These are phyloP conservation scores for Nematodospora valgi DNA, from an alignment of 805 yeast genomes.

Conservation along the genomic window DNA sequence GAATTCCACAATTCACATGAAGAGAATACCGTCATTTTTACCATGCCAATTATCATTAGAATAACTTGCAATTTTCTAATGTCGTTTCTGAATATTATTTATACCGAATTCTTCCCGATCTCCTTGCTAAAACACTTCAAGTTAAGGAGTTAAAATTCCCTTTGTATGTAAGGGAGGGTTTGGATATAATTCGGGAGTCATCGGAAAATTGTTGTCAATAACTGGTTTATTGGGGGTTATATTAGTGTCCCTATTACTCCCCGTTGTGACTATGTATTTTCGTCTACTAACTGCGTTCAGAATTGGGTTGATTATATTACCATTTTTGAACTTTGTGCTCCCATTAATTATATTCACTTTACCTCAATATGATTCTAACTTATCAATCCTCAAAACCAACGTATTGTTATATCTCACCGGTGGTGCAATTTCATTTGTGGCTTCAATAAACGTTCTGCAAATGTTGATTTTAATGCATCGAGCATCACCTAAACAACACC, in stretches of 20 bases:
- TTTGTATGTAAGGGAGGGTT: constrained; percentile 51
- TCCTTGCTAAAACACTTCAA: constrained; percentile 38
- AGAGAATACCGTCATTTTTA: constrained; percentile 4
- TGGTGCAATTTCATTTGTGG: constrained; percentile 32
- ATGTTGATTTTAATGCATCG: constrained; percentile 52
- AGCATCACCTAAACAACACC: constrained; percentile 49
- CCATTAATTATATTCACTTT: constrained; percentile 49
- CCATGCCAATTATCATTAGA: constrained; percentile 26
- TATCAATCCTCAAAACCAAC: constrained; percentile 17
- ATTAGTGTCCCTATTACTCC: constrained; percentile 48
- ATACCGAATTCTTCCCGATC: constrained; percentile 54
- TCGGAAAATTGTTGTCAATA: constrained; percentile 49
- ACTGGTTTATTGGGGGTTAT: constrained; percentile 53
- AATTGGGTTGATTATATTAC: constrained; percentile 36
- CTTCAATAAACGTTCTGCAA: constrained; percentile 51
- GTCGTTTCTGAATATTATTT: constrained; percentile 48
- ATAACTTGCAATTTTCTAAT: constrained; percentile 37
- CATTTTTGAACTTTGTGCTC: constrained; percentile 40
- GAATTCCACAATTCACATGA: neutral
- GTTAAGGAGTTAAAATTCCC: constrained; percentile 41
- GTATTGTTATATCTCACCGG: constrained; percentile 24
- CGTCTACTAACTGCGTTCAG: constrained; percentile 46
- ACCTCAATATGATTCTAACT: constrained; percentile 27
- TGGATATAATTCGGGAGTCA: constrained; percentile 42
- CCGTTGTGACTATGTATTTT: constrained; percentile 46